These are phyloP conservation scores for Spinacia oleracea DNA, from an alignment of 179 eudicot species.

Conservation along the genomic window DNA sequence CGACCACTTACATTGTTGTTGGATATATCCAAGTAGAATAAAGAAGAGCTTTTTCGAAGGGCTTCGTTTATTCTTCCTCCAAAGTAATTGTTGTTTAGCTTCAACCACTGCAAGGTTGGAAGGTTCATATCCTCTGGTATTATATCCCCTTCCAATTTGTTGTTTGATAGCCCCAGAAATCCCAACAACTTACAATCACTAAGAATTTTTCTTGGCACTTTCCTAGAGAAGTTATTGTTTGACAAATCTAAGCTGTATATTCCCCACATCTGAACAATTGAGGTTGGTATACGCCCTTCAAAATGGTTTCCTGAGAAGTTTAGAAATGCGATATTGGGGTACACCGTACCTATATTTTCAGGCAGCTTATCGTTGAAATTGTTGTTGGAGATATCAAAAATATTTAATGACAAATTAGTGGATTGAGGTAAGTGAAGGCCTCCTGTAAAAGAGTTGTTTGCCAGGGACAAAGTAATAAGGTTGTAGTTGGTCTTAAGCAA, in stretches of 20 bases:
- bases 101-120: background rate
- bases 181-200: background rate
- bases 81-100: conserved; percentile 9
- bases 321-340: too few species aligned
- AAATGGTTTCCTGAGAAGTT: background rate
- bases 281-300: background rate
- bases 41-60: background rate
- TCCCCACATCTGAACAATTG: background rate
- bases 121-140: conserved; percentile 16
- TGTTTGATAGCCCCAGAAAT: background rate
- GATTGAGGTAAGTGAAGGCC: too few species aligned
- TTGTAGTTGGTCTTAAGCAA: background rate
- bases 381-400: background rate
- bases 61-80: conserved; percentile 7
- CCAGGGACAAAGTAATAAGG: background rate
- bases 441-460: background rate
- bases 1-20: background rate
- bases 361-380: background rate
- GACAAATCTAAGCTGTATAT: background rate
- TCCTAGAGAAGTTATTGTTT: conserved; percentile 11
- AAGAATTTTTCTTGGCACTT: conserved; percentile 16
- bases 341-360: background rate
- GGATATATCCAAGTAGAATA: conserved; percentile 3
- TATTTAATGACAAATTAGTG: too few species aligned
- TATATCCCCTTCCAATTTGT: conserved; percentile 8